Evolutionary conservation across 345 rosid genomes (phyloP).

Genomic region (Rubroshorea leprosula): DNA sequence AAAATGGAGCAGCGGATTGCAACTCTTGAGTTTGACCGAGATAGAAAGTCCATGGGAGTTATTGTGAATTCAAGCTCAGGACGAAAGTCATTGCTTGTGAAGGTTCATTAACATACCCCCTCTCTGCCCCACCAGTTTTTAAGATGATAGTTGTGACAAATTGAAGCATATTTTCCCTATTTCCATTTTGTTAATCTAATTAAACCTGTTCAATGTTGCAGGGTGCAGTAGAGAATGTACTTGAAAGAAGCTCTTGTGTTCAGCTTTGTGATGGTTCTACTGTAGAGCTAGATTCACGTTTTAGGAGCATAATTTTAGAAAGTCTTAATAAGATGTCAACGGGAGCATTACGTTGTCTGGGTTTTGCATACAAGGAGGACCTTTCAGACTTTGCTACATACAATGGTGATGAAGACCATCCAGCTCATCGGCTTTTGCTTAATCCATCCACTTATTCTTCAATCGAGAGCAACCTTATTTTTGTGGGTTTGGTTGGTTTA

Average conservation of each 20-base stretch:
- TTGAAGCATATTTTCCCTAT: not conserved
- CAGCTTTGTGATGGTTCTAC: conserved; percentile 76
- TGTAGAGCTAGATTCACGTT: conserved; percentile 51
- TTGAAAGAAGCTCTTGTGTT: conserved; percentile 76
- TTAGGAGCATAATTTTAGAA: conserved; percentile 49
- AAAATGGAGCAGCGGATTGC: conserved; percentile 72
- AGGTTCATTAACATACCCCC: conserved; percentile 35
- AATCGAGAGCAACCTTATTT: conserved; percentile 67
- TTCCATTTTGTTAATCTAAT: not conserved
- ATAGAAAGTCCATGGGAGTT: conserved; percentile 96
- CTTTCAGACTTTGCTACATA: conserved; percentile 56
- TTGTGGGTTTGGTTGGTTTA: conserved; percentile 83
- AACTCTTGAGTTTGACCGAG: conserved; percentile 91
- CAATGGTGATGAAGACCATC: conserved; percentile 85
- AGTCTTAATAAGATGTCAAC: conserved; percentile 70
- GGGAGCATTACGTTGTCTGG: conserved; percentile 76
- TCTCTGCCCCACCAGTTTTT: not conserved
- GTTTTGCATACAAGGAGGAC: conserved; percentile 70
- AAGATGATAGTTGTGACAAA: not conserved
- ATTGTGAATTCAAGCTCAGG: conserved; percentile 76
- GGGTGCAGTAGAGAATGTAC: conserved; percentile 93
- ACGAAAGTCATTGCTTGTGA: conserved; percentile 68
- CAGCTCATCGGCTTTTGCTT: conserved; percentile 79
- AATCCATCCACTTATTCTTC: conserved; percentile 65
- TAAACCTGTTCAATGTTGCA: conserved; percentile 28